Percentiles rank a stretch among this genome's conserved stretches.
phyloP scores from a whole-genome alignment of 768 basidiomycete genomes.

The Chalciporus sphaerocephalus region DNA sequence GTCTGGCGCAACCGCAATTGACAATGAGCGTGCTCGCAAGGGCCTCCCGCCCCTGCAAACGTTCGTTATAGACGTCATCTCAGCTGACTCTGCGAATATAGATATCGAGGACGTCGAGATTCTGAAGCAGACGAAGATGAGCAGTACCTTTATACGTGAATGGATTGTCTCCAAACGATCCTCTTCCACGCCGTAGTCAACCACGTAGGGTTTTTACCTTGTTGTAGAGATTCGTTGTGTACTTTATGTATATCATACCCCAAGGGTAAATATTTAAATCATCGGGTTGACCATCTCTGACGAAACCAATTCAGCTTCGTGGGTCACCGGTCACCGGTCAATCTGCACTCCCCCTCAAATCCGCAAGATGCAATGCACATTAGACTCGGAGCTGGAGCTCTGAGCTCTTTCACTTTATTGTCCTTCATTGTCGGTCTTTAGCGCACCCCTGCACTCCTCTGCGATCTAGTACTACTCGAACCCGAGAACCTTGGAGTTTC shows the following conservation, averaged over 20 bases:
- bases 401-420: conserved; percentile 1
- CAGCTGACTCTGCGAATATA: conserved; percentile 52
- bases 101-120: conserved; percentile 63
- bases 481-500: conserved; percentile 18
- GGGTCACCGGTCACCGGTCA: no score
- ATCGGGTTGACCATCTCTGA: neutral
- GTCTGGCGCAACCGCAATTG: conserved; percentile 67
- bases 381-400: no score
- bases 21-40: conserved; percentile 51
- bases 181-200: neutral
- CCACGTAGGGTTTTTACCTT: neutral
- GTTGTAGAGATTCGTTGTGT: conserved; percentile 12
- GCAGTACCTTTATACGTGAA: conserved; percentile 87
- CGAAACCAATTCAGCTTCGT: no score
- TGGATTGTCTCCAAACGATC: conserved; percentile 60
- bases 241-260: conserved; percentile 1
- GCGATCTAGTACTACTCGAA: neutral
- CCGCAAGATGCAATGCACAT: no score
- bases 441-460: neutral
- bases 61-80: conserved; percentile 89
- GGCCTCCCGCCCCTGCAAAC: conserved; percentile 56
- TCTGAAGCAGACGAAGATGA: conserved; percentile 82
- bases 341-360: no score
- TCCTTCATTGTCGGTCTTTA: neutral
- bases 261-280: no score